Conservation (phyloP, 257 asterid species). For the Solanum chmielewskii region DNA sequence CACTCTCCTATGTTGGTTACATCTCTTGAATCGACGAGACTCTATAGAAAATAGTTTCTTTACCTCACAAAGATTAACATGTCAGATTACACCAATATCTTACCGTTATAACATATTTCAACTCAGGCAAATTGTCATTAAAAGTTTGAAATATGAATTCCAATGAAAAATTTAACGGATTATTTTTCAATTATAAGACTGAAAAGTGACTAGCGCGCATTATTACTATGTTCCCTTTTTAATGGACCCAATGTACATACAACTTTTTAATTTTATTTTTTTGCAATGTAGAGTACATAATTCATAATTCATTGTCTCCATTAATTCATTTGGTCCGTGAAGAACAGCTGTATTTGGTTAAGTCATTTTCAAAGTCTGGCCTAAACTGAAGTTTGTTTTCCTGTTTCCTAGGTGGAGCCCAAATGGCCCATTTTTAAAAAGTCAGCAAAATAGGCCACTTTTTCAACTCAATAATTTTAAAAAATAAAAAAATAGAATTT, state of each 20-base stretch:
- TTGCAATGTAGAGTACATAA: background rate
- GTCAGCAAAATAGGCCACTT: background rate
- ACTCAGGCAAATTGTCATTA: background rate
- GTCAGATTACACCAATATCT: rapidly evolving
- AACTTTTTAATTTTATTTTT: background rate
- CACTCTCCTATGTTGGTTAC: background rate
- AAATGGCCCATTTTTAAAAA: slow-evolving; percentile 2
- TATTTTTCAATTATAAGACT: background rate
- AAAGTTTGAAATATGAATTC: background rate
- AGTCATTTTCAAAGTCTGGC: slow-evolving; percentile 27
- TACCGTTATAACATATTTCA: background rate
- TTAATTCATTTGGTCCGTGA: slow-evolving; percentile 14
- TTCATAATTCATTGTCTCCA: background rate
- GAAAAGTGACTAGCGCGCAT: background rate
- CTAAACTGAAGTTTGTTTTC: slow-evolving; percentile 31
- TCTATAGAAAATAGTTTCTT: background rate
- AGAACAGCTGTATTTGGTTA: slow-evolving; percentile 8
- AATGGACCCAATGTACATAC: slow-evolving; percentile 15
- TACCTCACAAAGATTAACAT: rapidly evolving
- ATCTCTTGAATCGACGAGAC: background rate
- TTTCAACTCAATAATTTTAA: background rate
- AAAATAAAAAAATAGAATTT: background rate
- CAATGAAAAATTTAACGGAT: background rate
- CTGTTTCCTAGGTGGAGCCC: slow-evolving; percentile 31
- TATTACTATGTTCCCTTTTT: background rate